Evolutionary conservation across 2,329 filamentous ascomycete species (phyloP), one percentile per base, ranked within the genome.

Genomic region (Colletotrichum eleusines): DNA sequence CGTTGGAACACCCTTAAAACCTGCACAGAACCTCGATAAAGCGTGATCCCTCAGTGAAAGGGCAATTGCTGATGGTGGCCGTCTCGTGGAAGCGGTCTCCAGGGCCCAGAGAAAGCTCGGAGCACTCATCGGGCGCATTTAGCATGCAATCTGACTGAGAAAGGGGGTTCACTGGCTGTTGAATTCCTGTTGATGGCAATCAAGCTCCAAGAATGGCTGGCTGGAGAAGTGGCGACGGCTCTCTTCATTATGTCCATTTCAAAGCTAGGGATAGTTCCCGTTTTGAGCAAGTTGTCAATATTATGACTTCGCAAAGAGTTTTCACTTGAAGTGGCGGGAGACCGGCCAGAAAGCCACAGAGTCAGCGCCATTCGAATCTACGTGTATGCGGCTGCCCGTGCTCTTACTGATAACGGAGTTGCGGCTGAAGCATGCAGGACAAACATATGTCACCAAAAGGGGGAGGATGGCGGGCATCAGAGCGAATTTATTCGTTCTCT

Each of bases 41-140:
- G 26, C 40, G 18, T 23, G 33, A 23, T 60, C 4, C 28, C 28
- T 3, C 7, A 42, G 20, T 11, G 5, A 48, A 26, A 20, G 9
- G 2, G 8, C 14, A 18, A 16, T 9, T 33, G 18, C 28, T 18
- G 20, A 35, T 28, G 18, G 50, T 9, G 18, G 31, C 42, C 26
- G 59, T 9, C 38, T 38, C 44, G 16, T 28, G 53, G 28, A 46
- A 51, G 31, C n/a, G 38, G 44, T 54, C 38, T 35, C 33, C 16
- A 23, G 26, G 23, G 40, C 42, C 16, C 48, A 54, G n/a, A 20
- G 28, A 46, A 48, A 40, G 40, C 40, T 35, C 31, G 20, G 35
- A 20, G 44, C n/a, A 28, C 58, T 46, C 7, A 5, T 54, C 58
- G 18, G 46, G 61, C 35, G 20, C 28, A 65, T 65, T 23, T 65